Percentiles rank a stretch among this genome's conserved stretches.
Evolutionary conservation across 2,329 filamentous ascomycete genomes (phyloP).

Genomic region (Acarospora socialis): DNA sequence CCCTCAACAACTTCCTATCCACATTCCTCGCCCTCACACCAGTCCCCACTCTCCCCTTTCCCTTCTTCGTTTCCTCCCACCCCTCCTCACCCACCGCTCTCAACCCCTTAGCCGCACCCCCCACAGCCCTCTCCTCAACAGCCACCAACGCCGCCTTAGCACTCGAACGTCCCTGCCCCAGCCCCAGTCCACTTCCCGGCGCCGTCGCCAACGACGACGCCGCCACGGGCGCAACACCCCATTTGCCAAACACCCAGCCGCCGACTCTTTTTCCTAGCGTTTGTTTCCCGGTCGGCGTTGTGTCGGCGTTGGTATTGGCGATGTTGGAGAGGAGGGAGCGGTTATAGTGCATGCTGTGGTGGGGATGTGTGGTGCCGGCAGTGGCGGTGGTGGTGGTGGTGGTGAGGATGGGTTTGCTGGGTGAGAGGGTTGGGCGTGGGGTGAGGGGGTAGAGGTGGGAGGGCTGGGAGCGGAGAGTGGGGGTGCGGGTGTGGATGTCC

Average conservation of each 20-base stretch:
- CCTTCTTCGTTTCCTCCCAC: background rate
- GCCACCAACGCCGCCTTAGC: constrained; percentile 6
- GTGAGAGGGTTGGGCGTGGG: constrained; percentile 34
- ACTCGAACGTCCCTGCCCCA: constrained; percentile 2
- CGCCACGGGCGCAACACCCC: constrained; percentile 40
- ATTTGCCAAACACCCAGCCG: constrained; percentile 50
- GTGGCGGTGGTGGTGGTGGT: constrained; percentile 38
- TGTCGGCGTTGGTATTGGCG: constrained; percentile 23
- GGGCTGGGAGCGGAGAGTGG: constrained; percentile 61
- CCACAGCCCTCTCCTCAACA: constrained; percentile 1
- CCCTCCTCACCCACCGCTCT: constrained; percentile 6
- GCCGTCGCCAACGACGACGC: too few relatives aligned
- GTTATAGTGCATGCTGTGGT: constrained; percentile 40
- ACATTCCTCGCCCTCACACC: background rate
- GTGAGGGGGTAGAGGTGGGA: constrained; percentile 46
- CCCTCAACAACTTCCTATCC: background rate
- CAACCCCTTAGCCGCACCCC: constrained; percentile 7
- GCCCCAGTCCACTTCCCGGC: constrained; percentile 8
- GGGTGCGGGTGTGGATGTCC: constrained; percentile 83
- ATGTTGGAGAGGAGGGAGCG: constrained; percentile 30
- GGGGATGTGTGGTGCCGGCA: constrained; percentile 41
- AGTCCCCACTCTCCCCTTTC: background rate
- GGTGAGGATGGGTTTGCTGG: constrained; percentile 43
- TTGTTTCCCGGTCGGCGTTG: constrained; percentile 17
- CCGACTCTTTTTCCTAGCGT: constrained; percentile 41